Conservation (phyloP, 2,329 filamentous ascomycete species). For the Fusarium marasasianum region DNA sequence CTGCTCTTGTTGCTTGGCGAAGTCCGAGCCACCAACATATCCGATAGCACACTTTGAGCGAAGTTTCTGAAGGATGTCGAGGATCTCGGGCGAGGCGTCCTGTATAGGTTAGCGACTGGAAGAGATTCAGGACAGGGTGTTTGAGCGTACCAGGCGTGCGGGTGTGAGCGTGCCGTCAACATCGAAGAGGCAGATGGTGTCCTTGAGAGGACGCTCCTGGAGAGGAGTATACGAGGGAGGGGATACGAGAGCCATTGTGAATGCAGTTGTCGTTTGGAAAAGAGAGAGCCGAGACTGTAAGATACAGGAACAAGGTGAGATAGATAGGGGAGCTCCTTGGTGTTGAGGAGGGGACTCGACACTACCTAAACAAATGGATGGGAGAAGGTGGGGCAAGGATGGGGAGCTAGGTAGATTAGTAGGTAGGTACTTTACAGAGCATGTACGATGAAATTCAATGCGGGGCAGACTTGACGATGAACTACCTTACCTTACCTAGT, state of each 20-base stretch:
- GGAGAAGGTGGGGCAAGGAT: conserved; percentile 21
- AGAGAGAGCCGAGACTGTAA: neutral
- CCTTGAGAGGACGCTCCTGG: conserved; percentile 84
- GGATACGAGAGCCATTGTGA: conserved; percentile 52
- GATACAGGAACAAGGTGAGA: conserved; percentile 21
- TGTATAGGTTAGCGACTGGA: conserved; percentile 47
- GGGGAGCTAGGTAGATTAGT: neutral
- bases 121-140: neutral
- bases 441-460: conserved; percentile 10
- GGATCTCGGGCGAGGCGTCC: conserved; percentile 82
- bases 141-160: conserved; percentile 72
- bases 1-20: conserved; percentile 95
- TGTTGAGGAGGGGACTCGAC: conserved; percentile 29
- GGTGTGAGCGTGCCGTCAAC: conserved; percentile 93
- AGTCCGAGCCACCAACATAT: conserved; percentile 91
- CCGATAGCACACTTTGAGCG: conserved; percentile 90
- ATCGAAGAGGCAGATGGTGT: conserved; percentile 96
- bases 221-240: conserved; percentile 73
- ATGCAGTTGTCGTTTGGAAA: neutral
- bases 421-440: neutral
- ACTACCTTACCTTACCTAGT: neutral
- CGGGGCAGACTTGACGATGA: conserved; percentile 18
- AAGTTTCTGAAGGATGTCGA: conserved; percentile 79
- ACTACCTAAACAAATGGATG: neutral
- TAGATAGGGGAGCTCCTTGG: conserved; percentile 14